A percentile compares a stretch with the other conserved stretches of the same genome.
These are phyloP conservation scores for Aspergillus affinis DNA, from an alignment of 495 filamentous ascomycete species.

Conservation along the genomic window DNA sequence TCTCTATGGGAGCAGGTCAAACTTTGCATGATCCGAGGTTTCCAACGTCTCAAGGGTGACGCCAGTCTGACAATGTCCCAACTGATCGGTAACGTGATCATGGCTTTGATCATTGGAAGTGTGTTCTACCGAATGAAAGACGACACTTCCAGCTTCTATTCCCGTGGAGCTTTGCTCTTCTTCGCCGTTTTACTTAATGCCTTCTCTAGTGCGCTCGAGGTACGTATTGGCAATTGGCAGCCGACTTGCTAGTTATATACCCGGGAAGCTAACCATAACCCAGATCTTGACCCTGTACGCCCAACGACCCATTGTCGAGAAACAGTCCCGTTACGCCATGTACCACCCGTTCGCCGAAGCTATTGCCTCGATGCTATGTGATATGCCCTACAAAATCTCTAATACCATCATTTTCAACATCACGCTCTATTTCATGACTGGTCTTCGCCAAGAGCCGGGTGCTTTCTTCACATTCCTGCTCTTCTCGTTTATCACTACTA, in stretches of 20 bases:
- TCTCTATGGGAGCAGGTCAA: conserved; percentile 46
- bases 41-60: conserved; percentile 67
- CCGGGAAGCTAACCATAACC: conserved; percentile 14
- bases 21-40: conserved; percentile 52
- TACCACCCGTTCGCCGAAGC: conserved; percentile 67
- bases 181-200: conserved; percentile 91
- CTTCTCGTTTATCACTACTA: conserved; percentile 52
- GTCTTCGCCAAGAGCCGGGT: conserved; percentile 46
- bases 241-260: neutral
- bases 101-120: conserved; percentile 82
- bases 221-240: conserved; percentile 24
- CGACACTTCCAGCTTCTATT: conserved; percentile 73
- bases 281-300: conserved; percentile 62
- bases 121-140: conserved; percentile 79
- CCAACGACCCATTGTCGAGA: conserved; percentile 67
- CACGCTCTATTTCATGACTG: conserved; percentile 62
- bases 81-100: conserved; percentile 76
- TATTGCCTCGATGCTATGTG: conserved; percentile 59
- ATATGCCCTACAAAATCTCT: conserved; percentile 58
- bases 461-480: conserved; percentile 65
- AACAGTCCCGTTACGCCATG: conserved; percentile 65
- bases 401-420: conserved; percentile 56
- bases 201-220: conserved; percentile 79
- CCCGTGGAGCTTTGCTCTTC: conserved; percentile 83
- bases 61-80: conserved; percentile 69